Conservation (phyloP, 2,329 filamentous ascomycete genomes). For the Hypomyces rosellus region DNA sequence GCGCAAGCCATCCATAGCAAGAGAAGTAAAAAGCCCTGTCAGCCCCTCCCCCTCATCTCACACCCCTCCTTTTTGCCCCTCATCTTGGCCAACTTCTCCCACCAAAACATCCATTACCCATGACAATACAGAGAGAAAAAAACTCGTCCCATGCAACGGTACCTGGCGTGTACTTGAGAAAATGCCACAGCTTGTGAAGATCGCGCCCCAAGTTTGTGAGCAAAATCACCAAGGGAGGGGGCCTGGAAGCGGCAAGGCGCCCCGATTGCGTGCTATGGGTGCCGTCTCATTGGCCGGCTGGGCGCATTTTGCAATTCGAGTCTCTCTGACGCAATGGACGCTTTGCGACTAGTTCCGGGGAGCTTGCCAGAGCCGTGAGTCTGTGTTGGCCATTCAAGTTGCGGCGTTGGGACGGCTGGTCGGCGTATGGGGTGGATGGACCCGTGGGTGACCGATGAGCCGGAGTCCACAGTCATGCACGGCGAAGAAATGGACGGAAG, state of each 20-base stretch:
- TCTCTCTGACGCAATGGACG: slow-evolving; percentile 24
- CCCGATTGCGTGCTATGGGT: slow-evolving; percentile 23
- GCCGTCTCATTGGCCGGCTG: slow-evolving; percentile 19
- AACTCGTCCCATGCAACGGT: not conserved
- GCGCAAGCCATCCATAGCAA: slow-evolving; percentile 11
- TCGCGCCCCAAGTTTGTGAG: too few species aligned
- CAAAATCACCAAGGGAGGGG: not conserved
- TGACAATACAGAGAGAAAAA: too few species aligned
- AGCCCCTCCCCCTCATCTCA: slow-evolving; percentile 7
- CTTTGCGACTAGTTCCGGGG: slow-evolving; percentile 7
- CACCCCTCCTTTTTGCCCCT: slow-evolving; percentile 1
- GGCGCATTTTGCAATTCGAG: slow-evolving; percentile 21
- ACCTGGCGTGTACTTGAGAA: too few species aligned
- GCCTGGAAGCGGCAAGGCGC: slow-evolving; percentile 13
- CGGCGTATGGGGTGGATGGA: not conserved
- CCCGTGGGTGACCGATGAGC: slow-evolving; percentile 1
- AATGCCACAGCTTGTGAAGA: too few species aligned
- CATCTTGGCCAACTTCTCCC: not conserved
- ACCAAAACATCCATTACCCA: not conserved
- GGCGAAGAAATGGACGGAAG: not conserved
- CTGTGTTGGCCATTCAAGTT: too few species aligned
- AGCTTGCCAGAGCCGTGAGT: too few species aligned
- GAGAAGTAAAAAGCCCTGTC: not conserved
- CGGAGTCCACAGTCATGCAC: not conserved
- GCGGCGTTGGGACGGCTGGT: not conserved